Base-by-base conservation (phyloP, 2,329 filamentous ascomycete genomes). In the Tolypocladium guangdongense region DNA sequence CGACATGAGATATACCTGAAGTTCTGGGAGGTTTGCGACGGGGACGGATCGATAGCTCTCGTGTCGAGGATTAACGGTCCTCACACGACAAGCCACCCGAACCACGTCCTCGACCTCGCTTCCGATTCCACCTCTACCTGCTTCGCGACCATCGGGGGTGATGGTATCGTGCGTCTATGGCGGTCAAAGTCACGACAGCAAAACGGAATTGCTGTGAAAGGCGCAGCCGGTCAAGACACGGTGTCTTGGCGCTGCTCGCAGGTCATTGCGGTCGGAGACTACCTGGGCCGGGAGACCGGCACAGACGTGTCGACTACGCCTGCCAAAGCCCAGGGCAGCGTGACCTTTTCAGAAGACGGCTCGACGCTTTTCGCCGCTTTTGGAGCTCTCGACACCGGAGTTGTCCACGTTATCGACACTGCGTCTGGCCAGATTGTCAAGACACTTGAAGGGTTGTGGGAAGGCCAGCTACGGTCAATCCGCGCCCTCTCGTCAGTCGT, bases 111-210 rank as follows among this genome's bases (percentile, higher is more conserved):
- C 35, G 86, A 85, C 59, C 74, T 97, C 7, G 82, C 82, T 3
- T 78, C 86, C 18, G 84, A 91, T 57, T 87, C 88, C 4, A 77
- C 73, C 4, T 78, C 78, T 8, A 73, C 81, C 49, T 83, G 86
- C 48, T 96, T 97, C 66, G 88, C 88, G 10, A 95, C 91, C 1
- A 77, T 96, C 39, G 93, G 92, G 37, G 82, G 85, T 53, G 92
- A 99, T 65, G 84, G 84, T 12, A 72, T 81, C 24, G 80, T 95
- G 38, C 83, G 88, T 39, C 74, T 93, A 49, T 99, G 93, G 93
- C 80, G 80, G n/a, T 83, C 88, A 12, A 87, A 82, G 66, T 76
- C 80, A 7, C 80, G 87, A 47, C 78, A 83, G 57, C 81, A 83
- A 49, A 82, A 88, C 60, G 88, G 88, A 4, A 72, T 88, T 39